Base-by-base conservation (phyloP, 192 early-diverging fungal genomes). In the Jimgerdemannia flammicorona region DNA sequence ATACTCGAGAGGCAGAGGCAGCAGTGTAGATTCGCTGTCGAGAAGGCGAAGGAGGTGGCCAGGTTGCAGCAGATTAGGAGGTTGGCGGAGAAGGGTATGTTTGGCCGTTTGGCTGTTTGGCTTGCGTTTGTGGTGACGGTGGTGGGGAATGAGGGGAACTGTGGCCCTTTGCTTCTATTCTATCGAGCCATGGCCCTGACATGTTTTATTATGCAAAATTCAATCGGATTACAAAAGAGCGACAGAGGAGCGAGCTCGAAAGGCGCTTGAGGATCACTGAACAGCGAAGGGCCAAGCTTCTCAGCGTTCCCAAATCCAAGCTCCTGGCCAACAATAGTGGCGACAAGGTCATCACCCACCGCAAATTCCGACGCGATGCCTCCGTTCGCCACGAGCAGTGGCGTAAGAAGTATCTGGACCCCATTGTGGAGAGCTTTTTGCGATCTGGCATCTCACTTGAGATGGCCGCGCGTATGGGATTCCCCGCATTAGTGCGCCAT, bases 11-110 rank as follows among this genome's bases (percentile, higher is more conserved):
- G 64, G 6, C 67, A 72, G 49, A 72, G 71, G 40, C 70, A 77
- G 40, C 75, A 77, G 63, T 72, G 71, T 49, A 72, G 70, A 9
- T 66, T 67, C 54, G 70, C 71, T 68, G 75, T 77, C 59, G 75
- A 70, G 40, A 72, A 70, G 59, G 71, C 70, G 42, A 77, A 77
- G 72, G 75, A 77, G 72, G 75, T 77, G 40, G 75, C 75, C 18
- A 65, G 75, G 18, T 63, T 69, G 67, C 75, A 77, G 29, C 68
- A 77, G 49, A 44, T 77, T 11, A 77, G 72, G 43, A 77, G 49
- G 49, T 14, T 59, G 14, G 49, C 49, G 49, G 49, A 59, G 49
- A 59, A 59, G 49, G 49, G 49, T 59, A 59, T 10, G 49, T 6
- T 14, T 59, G 6, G 6, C 2, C 8, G 49, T 59, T 59, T 10